Base-by-base conservation (phyloP, 495 filamentous ascomycete genomes). In the Coniosporium apollinis region DNA sequence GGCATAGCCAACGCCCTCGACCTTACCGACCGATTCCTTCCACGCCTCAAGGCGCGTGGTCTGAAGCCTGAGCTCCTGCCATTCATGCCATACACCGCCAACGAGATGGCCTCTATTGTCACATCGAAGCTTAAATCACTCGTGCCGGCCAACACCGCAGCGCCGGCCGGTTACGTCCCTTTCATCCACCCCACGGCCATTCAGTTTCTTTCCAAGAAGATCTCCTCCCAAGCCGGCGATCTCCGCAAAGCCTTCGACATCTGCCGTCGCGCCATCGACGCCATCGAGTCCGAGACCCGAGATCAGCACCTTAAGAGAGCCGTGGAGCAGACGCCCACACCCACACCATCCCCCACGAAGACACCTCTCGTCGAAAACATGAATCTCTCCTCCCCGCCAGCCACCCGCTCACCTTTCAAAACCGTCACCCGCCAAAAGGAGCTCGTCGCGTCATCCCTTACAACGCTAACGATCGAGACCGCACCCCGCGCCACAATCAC, bases 1-100 rank as follows among this genome's bases (percentile, higher is more conserved):
- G 89, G 89, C 25, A 94, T 99, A 48, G 91, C 89, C 33, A 99
- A 99, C 47, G 91, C 89, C 1, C 66, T 99, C 36, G 89, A 99
- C 49, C 59, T 99, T 26, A 94, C 91, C 0, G 86, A 94, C 49
- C 81, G 91, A 14, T 92, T 94, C 41, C 71, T 99, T 13, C 89
- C 91, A 22, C 79, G 89, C 8, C 66, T 99, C 16, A 96, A 94
- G 59, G 77, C 84, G 2, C 79, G 84, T 33, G 87, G 86, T 42
- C 59, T 96, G 35, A 89, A 83, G 56, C 89, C 89, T 10, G 74
- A 77, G 28, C 66, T 94, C 1, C 72, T 99, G 11, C 84, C 89
- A 3, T 93, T 99, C 53, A 60, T 94, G 26, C 91, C 89, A 3
- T 99, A 96, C 57, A 82, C 76, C 9, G 85, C 82, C 2, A 52